These are phyloP conservation scores for Zygosaccharomyces pseudorouxii DNA, from an alignment of 805 yeast genomes.

Conservation along the genomic window DNA sequence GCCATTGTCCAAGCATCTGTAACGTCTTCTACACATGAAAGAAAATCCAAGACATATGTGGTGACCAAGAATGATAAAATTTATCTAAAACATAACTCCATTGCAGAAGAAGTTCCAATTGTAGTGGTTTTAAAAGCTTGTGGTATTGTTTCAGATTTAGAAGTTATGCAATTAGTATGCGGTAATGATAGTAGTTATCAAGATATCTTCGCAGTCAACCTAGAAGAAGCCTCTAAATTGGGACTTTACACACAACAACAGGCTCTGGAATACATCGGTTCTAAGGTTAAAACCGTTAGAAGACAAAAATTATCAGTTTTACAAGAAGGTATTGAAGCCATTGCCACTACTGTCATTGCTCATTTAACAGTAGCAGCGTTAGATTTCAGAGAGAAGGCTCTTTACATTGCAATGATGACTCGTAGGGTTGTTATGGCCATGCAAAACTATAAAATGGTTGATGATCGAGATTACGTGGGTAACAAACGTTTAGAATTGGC, in stretches of 20 bases:
- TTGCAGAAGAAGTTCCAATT: slow-evolving; percentile 92
- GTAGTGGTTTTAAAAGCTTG: slow-evolving; percentile 92
- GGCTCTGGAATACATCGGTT: slow-evolving; percentile 86
- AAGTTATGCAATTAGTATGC: slow-evolving; percentile 89
- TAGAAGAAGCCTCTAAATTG: slow-evolving; percentile 85
- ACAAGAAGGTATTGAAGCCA: slow-evolving; percentile 96
- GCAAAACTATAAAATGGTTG: slow-evolving; percentile 92
- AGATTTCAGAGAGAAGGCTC: slow-evolving; percentile 89
- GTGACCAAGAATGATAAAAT: slow-evolving; percentile 86
- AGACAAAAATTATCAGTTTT: slow-evolving; percentile 75
- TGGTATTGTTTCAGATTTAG: slow-evolving; percentile 87
- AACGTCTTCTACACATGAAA: slow-evolving; percentile 95
- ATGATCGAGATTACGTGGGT: slow-evolving; percentile 97
- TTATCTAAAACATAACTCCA: slow-evolving; percentile 90
- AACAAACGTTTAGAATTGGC: slow-evolving; percentile 95
- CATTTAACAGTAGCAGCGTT: slow-evolving; percentile 81
- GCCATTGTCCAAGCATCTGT: slow-evolving; percentile 95
- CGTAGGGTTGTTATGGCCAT: slow-evolving; percentile 94
- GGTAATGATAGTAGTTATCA: slow-evolving; percentile 86
- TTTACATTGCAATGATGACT: slow-evolving; percentile 94
- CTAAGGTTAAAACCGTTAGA: slow-evolving; percentile 87
- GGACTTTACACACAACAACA: slow-evolving; percentile 89
- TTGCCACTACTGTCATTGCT: slow-evolving; percentile 94
- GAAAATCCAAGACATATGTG: slow-evolving; percentile 95
- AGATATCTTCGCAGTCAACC: slow-evolving; percentile 85